These are phyloP conservation scores for Tolypocladium inflatum DNA, from an alignment of 2,329 filamentous ascomycete species.

Conservation along the genomic window DNA sequence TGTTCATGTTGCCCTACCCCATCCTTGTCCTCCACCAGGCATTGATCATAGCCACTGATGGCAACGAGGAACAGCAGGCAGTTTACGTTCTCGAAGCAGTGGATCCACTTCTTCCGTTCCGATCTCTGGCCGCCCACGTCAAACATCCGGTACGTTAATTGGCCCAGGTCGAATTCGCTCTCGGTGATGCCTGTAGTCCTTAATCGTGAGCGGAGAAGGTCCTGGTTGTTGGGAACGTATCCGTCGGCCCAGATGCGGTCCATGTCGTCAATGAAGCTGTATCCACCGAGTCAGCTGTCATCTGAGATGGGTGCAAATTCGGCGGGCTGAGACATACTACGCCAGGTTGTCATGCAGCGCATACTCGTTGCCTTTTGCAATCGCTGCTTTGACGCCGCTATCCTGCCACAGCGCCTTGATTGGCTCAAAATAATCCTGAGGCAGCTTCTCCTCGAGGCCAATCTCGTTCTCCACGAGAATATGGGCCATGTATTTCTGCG, in stretches of 20 bases:
- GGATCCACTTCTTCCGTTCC: constrained; percentile 98
- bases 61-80: constrained; percentile 94
- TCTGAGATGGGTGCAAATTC: background rate
- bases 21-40: constrained; percentile 92
- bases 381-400: constrained; percentile 73
- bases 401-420: constrained; percentile 82
- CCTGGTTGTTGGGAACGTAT: constrained; percentile 91
- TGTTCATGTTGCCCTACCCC: constrained; percentile 31
- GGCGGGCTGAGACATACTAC: constrained; percentile 54
- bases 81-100: constrained; percentile 97
- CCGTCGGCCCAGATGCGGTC: constrained; percentile 82
- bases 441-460: constrained; percentile 70
- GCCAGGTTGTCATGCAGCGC: constrained; percentile 90
- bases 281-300: background rate
- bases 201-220: constrained; percentile 89
- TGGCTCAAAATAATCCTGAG: constrained; percentile 66
- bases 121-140: constrained; percentile 93
- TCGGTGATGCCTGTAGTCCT: constrained; percentile 97
- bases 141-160: constrained; percentile 94
- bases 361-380: constrained; percentile 90
- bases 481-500: constrained; percentile 66
- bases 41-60: constrained; percentile 94
- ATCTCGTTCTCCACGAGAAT: constrained; percentile 77
- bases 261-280: constrained; percentile 91
- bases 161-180: constrained; percentile 89